Conservation (phyloP, 352 stramenopile species). For the Achlya hypogyna region DNA sequence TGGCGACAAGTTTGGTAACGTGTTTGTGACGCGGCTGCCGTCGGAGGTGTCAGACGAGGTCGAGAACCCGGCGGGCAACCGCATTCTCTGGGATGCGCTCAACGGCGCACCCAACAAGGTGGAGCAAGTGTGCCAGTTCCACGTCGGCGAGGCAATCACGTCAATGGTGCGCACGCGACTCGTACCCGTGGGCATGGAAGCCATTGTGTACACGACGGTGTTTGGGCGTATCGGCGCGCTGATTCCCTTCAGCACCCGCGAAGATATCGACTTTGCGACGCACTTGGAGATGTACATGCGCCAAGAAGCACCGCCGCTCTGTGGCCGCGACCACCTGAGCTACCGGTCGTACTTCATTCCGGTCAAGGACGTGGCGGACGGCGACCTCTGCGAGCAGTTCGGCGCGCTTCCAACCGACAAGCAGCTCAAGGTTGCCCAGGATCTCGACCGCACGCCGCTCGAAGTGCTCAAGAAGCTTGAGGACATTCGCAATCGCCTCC, state of each 20-base stretch:
- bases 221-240: conserved; percentile 94
- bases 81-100: conserved; percentile 94
- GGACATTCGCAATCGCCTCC: conserved; percentile 93
- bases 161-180: conserved; percentile 92
- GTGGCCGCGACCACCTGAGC: conserved; percentile 93
- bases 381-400: conserved; percentile 97
- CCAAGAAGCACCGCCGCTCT: conserved; percentile 85
- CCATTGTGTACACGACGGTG: conserved; percentile 96
- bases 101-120: conserved; percentile 95
- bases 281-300: conserved; percentile 96
- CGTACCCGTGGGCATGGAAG: conserved; percentile 93
- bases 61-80: conserved; percentile 93
- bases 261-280: conserved; percentile 98
- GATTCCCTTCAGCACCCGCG: conserved; percentile 93
- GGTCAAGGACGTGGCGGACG: conserved; percentile 98
- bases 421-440: conserved; percentile 93
- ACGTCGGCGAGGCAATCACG: conserved; percentile 98
- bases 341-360: conserved; percentile 98
- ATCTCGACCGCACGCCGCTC: conserved; percentile 91
- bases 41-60: conserved; percentile 90
- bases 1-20: conserved; percentile 98
- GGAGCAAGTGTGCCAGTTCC: conserved; percentile 91
- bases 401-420: conserved; percentile 86
- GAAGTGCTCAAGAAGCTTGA: conserved; percentile 99
- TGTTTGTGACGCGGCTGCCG: conserved; percentile 94